Conservation (phyloP, 305 asterid genomes). For the Ajuga reptans region DNA sequence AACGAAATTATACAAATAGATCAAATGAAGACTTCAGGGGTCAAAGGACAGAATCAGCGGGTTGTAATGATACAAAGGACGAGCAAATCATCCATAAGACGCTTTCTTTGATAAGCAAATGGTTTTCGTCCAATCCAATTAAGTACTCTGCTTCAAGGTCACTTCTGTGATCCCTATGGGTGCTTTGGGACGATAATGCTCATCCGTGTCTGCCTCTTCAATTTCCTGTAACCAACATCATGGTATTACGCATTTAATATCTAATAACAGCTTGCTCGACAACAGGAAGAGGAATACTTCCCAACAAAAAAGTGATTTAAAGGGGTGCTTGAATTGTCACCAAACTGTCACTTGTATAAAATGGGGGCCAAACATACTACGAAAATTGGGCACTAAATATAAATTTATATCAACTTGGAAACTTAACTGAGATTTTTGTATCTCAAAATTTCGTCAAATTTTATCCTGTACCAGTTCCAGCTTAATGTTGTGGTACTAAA, state of each 20-base stretch:
- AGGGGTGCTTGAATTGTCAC: too few species aligned
- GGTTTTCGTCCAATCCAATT: constrained; percentile 25
- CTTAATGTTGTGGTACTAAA: background rate
- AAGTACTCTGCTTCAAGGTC: constrained; percentile 43
- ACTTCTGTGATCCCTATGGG: constrained; percentile 58
- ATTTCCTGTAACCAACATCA: constrained; percentile 55
- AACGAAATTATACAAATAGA: constrained; percentile 32
- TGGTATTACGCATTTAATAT: background rate
- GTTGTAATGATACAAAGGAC: constrained; percentile 23
- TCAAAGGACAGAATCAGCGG: constrained; percentile 12
- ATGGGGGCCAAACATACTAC: too few species aligned
- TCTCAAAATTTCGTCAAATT: background rate
- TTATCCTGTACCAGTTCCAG: background rate
- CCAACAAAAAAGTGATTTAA: background rate
- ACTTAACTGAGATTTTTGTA: background rate
- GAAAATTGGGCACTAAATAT: background rate
- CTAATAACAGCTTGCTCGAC: background rate
- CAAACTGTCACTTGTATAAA: too few species aligned
- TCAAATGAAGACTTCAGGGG: constrained; percentile 15
- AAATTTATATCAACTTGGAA: background rate
- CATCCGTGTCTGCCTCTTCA: constrained; percentile 87
- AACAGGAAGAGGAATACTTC: background rate
- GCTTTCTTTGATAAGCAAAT: constrained; percentile 3
- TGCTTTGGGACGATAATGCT: constrained; percentile 81
- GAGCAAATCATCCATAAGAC: constrained; percentile 15